Base-by-base conservation (phyloP, 140 eudicot genomes). In the Bidens hawaiensis region DNA sequence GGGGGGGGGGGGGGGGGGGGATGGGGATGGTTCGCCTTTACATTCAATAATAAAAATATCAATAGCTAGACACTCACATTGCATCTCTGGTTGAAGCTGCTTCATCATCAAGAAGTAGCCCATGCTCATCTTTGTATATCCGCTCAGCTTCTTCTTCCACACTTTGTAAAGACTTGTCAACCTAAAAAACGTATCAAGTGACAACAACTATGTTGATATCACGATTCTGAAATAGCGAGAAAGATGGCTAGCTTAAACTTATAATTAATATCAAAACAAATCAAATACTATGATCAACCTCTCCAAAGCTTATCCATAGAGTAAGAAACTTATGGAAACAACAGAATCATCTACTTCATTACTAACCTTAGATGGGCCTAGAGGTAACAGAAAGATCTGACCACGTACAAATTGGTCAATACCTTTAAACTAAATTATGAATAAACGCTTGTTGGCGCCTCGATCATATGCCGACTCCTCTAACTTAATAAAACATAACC, bases 81-180 rank as follows among this genome's bases (percentile, higher is more conserved):
- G 96, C 95, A 79, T 93, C 99, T 77, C 99, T 69, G 38, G 99
- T 88, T 28, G 96, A 85, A 38, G 99, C 95, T 55, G 95, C 96
- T 65, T 93, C 99, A 72, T 93, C 94, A 51, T 88, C 96, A 55
- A 93, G 87, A 81, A 93, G 89, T 70, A 85, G 36, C 33, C 85
- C 85, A 14, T 79, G 89, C 58, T 93, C 99, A 51, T 93, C 95
- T 78, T 82, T 85, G 87, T 93, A 93, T 36, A 93, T 78, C 51
- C 86, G 75, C 83, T 88, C 96, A 58, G 99, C 96, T 83, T 91
- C 96, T 69, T 82, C 98, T 80, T 91, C 98, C 86, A 91, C 81
- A 58, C 98, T 91, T 77, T 74, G 86, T 77, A 91, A 75, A n/a
- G 96, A 86, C 65, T 91, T 91, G 73, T 91, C 98, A 76, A 87